Evolutionary conservation across 352 stramenopile genomes (phyloP).

Genomic region (Phytopythium montanum): DNA sequence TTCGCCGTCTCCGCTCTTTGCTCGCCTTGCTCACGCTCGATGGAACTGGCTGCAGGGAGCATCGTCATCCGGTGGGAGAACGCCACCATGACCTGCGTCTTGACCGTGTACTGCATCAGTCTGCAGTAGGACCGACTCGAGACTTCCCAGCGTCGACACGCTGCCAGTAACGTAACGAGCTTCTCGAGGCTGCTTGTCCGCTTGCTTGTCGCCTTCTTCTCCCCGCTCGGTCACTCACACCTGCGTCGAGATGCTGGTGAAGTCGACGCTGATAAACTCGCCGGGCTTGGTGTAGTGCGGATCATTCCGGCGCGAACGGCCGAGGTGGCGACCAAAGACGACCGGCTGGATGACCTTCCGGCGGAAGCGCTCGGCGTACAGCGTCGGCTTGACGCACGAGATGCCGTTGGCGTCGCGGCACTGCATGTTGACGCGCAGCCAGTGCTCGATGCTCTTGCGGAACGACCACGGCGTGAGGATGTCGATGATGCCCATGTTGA

Average conservation of each 20-base stretch:
- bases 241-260: conserved; percentile 56
- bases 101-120: conserved; percentile 73
- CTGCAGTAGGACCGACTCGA: conserved; percentile 34
- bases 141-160: neutral
- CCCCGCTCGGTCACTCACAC: too few relatives aligned
- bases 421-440: conserved; percentile 76
- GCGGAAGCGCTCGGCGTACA: conserved; percentile 83
- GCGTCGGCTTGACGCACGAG: conserved; percentile 76
- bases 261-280: conserved; percentile 83
- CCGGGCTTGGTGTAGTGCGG: conserved; percentile 31
- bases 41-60: conserved; percentile 35
- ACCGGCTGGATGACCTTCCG: conserved; percentile 83
- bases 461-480: conserved; percentile 95
- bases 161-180: conserved; percentile 1
- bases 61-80: conserved; percentile 76
- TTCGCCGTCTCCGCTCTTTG: neutral
- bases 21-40: neutral
- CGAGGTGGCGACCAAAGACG: conserved; percentile 58
- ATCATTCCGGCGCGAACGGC: conserved; percentile 23
- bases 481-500: conserved; percentile 97
- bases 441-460: conserved; percentile 91
- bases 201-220: neutral
- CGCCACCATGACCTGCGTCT: conserved; percentile 63
- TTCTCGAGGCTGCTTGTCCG: neutral
- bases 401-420: conserved; percentile 76